A percentile compares a stretch with the other conserved stretches of the same genome.
phyloP scores from a whole-genome alignment of 305 asterid genomes.

The Nicotiana rustica region DNA sequence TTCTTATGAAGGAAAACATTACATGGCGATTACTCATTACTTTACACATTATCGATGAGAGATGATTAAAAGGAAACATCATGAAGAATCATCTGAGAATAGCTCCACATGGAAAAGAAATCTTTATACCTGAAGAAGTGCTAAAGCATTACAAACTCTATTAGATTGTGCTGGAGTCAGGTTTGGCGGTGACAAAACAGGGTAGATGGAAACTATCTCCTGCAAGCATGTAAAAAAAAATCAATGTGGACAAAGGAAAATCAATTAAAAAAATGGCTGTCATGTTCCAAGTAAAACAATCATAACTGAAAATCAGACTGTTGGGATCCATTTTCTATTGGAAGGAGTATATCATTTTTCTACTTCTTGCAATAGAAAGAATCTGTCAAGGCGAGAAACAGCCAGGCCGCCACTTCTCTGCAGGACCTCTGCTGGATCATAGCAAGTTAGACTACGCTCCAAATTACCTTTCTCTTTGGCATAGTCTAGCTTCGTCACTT shows the following conservation, averaged over 20 bases:
- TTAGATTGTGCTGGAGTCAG: conserved; percentile 93
- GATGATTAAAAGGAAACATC: conserved; percentile 1
- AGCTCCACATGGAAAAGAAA: neutral
- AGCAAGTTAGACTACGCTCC: neutral
- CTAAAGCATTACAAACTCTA: conserved; percentile 99
- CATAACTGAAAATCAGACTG: neutral
- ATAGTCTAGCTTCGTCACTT: neutral
- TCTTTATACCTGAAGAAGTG: conserved; percentile 86
- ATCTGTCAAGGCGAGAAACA: neutral
- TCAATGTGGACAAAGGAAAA: neutral
- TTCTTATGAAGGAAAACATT: conserved; percentile 13
- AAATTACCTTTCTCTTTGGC: neutral
- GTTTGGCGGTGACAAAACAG: conserved; percentile 92
- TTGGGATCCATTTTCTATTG: conserved; percentile 7
- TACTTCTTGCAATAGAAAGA: neutral
- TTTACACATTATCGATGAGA: neutral
- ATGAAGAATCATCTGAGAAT: conserved; percentile 1
- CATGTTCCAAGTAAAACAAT: neutral
- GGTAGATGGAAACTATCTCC: conserved; percentile 97
- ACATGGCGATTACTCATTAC: neutral
- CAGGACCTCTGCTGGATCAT: neutral
- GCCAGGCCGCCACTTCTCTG: neutral
- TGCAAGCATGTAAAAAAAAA: conserved; percentile 43
- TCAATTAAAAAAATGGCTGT: neutral
- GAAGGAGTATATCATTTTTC: neutral